Base-by-base conservation (phyloP, 352 stramenopile species). In the Globisporangium echinulatum region DNA sequence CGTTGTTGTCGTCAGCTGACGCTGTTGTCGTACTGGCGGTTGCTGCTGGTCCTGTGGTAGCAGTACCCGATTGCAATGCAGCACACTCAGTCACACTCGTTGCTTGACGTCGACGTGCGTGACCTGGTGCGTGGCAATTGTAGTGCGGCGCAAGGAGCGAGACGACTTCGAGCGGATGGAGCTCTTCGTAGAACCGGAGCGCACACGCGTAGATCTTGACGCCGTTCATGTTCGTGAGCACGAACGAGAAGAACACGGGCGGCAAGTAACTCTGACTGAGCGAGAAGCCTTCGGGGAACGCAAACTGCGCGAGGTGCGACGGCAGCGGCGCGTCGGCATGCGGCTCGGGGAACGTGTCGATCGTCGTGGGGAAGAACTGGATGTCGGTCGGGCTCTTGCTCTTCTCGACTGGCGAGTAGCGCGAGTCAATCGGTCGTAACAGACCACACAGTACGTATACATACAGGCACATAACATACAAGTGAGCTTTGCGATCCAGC, bases 221-320 rank as follows among this genome's bases (percentile, higher is more conserved):
- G 1, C 85, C 85, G 48, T 68, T 88, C 7, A 92, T 70, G 55
- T 94, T 92, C 14, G 84, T 94, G 37, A 94, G 73, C 49, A 94
- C 84, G 60, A 94, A 94, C 5, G 82, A 87, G 66, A 94, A 92
- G 56, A 90, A 88, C 2, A 79, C 75, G 8, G 85, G 85, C 1
- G 75, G 58, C 3, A 66, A 36, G 54, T 90, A 90, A 8, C 63
- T 75, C 48, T 81, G 72, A 57, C 71, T 82, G 11, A 94, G 65
- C 13, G 64, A 56, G 54, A 88, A 90, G 1, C 85, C 82, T 54
- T 91, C 81, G 13, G 85, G 82, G 65, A 94, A 94, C 1, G 80
- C 80, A 53, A 94, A 94, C 54, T 94, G 79, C 5, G 70, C 77
- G 42, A 93, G 75, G 49, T 90, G 84, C 0, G 78, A 68, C 7